Base-by-base conservation (phyloP, 2,329 filamentous ascomycete genomes). In the Cladophialophora yegresii region DNA sequence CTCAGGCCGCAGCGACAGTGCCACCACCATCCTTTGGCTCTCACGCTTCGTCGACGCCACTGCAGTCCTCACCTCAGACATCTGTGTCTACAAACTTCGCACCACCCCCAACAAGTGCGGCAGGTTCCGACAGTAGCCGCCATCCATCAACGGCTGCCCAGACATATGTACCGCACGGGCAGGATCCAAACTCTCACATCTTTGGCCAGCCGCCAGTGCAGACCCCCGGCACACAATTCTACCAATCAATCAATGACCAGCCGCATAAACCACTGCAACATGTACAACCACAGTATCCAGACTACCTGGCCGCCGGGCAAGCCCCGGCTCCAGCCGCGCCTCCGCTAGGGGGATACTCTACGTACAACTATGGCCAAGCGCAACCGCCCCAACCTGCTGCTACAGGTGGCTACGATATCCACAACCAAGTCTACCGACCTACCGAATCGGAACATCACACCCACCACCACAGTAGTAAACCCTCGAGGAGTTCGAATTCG, bases 361-460 rank as follows among this genome's bases (percentile, higher is more conserved):
- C 75, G 47, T 80, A 78, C 66, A 74, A 76, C 12, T 81, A 81
- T 68, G 74, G 72, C n/a, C 75, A 77, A 51, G 47, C 57, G 9
- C 67, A 67, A 57, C 65, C 73, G 4, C 72, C 71, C 4, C 69
- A 64, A 23, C 63, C 54, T 8, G 57, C 54, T 8, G 57, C 55
- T 5, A 69, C 58, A 54, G 65, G 75, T 69, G 63, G 67, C 1
- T 81, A 80, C 62, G 76, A 78, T 64, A 71, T 82, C 9, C 80
- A 82, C 69, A 76, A 71, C 47, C 80, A 82, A 66, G 70, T 81
- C 13, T 82, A 82, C 63, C 72, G 77, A 55, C 80, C 80, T 1
- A 80, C 80, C 0, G 77, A 80, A 58, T 72, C 72, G 16, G 80
- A 82, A 66, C 75, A 74, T 12, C 70, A 70, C 4, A 73, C 73